Conservation (phyloP, 2,329 filamentous ascomycete species). For the Cercospora sesami region DNA sequence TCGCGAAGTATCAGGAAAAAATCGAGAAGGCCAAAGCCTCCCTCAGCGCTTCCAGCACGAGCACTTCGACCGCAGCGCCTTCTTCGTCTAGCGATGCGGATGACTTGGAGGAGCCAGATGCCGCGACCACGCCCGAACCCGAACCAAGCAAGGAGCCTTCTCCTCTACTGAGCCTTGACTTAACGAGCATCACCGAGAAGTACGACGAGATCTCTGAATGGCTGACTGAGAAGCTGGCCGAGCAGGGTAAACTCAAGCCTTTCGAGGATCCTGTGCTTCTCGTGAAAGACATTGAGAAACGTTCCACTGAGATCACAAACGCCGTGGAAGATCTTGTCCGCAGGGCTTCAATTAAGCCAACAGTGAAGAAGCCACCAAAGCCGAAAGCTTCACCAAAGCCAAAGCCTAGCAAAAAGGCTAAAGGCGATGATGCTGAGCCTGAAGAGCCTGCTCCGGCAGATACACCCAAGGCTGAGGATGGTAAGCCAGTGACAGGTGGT, state of each 20-base stretch:
- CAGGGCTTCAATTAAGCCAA: constrained; percentile 39
- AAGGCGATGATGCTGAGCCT: constrained; percentile 18
- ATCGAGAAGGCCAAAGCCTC: constrained; percentile 61
- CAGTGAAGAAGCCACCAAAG: constrained; percentile 24
- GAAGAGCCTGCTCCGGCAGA: constrained; percentile 17
- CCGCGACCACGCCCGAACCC: constrained; percentile 40
- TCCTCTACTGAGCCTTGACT: constrained; percentile 71
- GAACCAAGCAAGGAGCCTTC: constrained; percentile 50
- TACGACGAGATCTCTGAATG: constrained; percentile 67
- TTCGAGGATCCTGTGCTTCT: constrained; percentile 75
- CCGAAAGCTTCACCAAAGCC: constrained; percentile 24
- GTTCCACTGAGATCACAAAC: constrained; percentile 70
- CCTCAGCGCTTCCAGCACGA: constrained; percentile 44
- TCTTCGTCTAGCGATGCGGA: constrained; percentile 55
- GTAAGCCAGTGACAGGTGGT: constrained; percentile 22
- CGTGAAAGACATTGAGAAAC: constrained; percentile 68
- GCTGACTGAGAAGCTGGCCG: constrained; percentile 69
- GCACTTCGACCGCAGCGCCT: constrained; percentile 30
- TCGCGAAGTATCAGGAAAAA: constrained; percentile 67
- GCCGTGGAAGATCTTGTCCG: constrained; percentile 68
- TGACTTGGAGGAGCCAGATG: constrained; percentile 73
- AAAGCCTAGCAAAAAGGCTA: constrained; percentile 28
- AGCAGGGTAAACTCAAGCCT: constrained; percentile 68
- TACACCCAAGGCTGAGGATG: constrained; percentile 9
- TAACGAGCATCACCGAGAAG: constrained; percentile 63